Evolutionary conservation across 2,329 filamentous ascomycete genomes (phyloP).

Genomic region (Alternaria arborescens): DNA sequence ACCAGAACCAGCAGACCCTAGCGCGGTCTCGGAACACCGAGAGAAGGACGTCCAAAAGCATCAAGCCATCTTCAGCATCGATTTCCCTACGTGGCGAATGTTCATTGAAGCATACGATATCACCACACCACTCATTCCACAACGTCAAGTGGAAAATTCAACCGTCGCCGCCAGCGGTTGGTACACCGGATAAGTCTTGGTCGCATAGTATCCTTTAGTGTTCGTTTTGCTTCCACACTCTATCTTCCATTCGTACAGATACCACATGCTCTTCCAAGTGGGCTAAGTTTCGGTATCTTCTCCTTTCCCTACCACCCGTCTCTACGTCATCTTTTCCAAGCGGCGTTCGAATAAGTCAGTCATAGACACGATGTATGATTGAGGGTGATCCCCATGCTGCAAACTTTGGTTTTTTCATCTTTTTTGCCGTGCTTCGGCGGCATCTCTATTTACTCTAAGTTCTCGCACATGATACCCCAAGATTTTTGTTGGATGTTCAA

Average conservation of each 20-base stretch:
- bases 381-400: neutral
- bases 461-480: constrained; percentile 15
- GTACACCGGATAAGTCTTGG: constrained; percentile 26
- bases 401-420: neutral
- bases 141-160: constrained; percentile 61
- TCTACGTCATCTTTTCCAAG: neutral
- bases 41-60: constrained; percentile 65
- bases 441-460: neutral
- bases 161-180: constrained; percentile 36
- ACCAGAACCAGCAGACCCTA: constrained; percentile 57
- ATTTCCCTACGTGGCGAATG: constrained; percentile 83
- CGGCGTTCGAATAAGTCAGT: neutral
- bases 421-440: neutral
- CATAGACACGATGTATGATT: neutral
- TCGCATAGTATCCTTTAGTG: neutral
- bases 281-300: neutral
- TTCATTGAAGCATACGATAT: constrained; percentile 81
- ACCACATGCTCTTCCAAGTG: neutral
- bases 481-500: neutral
- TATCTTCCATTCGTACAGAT: neutral
- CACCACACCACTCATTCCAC: constrained; percentile 81
- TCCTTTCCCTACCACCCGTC: neutral
- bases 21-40: constrained; percentile 62
- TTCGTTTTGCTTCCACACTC: neutral
- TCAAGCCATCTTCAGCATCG: constrained; percentile 88